A percentile compares a stretch with the other conserved stretches of the same genome.
These are phyloP conservation scores for Ascochyta fabae DNA, from an alignment of 2,329 filamentous ascomycete species.

Conservation along the genomic window DNA sequence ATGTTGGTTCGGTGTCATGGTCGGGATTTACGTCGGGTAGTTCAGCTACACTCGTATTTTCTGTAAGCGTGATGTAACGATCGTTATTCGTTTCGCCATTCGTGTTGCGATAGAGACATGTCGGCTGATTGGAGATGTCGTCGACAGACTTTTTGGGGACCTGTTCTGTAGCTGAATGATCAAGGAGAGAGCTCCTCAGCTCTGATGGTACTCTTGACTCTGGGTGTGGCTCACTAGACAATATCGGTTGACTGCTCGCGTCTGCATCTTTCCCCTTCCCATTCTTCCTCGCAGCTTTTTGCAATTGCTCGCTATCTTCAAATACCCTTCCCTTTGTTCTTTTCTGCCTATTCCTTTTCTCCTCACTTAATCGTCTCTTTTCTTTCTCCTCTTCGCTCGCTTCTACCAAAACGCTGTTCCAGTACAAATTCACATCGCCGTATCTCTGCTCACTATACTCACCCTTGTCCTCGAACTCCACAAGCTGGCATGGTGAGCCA, in stretches of 20 bases:
- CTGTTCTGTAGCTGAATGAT: not conserved
- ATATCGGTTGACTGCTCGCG: not conserved
- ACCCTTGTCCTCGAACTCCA: constrained; percentile 23
- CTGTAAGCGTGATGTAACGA: not conserved
- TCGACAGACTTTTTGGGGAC: no score
- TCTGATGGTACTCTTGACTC: not conserved
- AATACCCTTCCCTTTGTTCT: not conserved
- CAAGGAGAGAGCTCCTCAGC: not conserved
- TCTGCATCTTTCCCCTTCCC: no score
- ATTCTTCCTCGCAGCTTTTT: not conserved
- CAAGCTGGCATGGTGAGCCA: constrained; percentile 7
- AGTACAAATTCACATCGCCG: constrained; percentile 21
- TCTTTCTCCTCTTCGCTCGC: constrained; percentile 12
- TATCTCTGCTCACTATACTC: constrained; percentile 20
- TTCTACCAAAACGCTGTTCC: constrained; percentile 30
- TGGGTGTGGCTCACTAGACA: not conserved
- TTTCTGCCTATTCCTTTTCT: not conserved
- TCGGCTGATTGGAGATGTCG: no score
- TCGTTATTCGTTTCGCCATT: not conserved
- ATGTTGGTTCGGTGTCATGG: not conserved
- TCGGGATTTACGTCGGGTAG: not conserved
- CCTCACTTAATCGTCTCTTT: not conserved
- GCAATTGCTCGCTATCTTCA: not conserved
- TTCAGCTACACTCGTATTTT: not conserved
- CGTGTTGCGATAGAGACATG: not conserved